Evolutionary conservation across 2,329 filamentous ascomycete species (phyloP), one percentile per base, ranked within the genome.

Genomic region (Penicillium fuscoglaucum): DNA sequence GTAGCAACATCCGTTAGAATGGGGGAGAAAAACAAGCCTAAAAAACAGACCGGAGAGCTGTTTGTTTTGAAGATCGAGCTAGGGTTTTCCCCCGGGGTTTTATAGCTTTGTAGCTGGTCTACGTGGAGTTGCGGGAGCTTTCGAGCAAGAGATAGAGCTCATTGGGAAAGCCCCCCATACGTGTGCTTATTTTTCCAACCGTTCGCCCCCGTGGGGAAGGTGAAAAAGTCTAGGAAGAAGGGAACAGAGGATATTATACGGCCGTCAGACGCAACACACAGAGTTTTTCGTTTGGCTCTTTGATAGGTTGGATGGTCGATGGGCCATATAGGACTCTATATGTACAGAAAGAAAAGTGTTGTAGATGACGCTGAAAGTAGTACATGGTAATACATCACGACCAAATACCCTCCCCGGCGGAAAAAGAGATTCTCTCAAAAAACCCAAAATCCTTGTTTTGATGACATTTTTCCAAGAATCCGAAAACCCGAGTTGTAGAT

Each of bases 311-410:
- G 66, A 63, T 68, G 63, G 63, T 57, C 55, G 55, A 60, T 65
- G 61, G 65, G 66, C 66, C 66, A 68, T 66, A 60, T 66, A 66
- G 65, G 47, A 68, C 66, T 68, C 66, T 68, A 68, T 68, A 68
- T 68, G 66, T 68, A 68, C 66, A 68, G 46, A 67, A 67, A 64
- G 60, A 64, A 68, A 68, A 65, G 60, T 64, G 65, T 68, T 68
- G 66, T 67, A 68, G 66, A 68, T 67, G 65, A 68, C 66, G 66
- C 66, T 68, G 65, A 66, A 68, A 68, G 66, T 68, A 68, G 66
- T 68, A 68, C 66, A 68, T 68, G 66, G 66, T 68, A 68, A 68
- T 68, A 68, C 66, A 68, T 68, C 66, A 68, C 66, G 66, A 68
- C 66, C 66, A 68, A 62, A 68, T 67, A 68, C 65, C 66, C 63